phyloP scores from a whole-genome alignment of 83 land plant species.

The Picea abies region DNA sequence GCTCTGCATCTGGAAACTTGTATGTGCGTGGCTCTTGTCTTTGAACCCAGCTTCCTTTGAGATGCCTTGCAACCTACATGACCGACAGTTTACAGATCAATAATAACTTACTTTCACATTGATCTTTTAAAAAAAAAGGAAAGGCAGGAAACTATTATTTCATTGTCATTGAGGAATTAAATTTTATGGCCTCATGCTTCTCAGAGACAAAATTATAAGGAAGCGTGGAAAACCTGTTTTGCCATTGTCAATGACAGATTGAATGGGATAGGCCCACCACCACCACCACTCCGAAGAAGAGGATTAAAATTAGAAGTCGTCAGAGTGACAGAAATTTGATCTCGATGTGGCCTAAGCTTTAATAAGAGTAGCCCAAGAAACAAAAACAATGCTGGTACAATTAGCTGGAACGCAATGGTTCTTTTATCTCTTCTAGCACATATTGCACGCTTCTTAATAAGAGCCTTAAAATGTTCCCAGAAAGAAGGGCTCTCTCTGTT shows the following conservation, averaged over 20 bases:
- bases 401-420: constrained; percentile 76
- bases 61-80: constrained; percentile 53
- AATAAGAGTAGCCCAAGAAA: constrained; percentile 66
- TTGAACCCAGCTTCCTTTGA: constrained; percentile 83
- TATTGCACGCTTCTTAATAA: constrained; percentile 63
- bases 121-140: too few species aligned
- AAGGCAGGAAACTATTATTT: too few species aligned
- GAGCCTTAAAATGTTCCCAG: constrained; percentile 65
- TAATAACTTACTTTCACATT: too few species aligned
- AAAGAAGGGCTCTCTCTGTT: constrained; percentile 43
- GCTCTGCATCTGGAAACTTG: constrained; percentile 63
- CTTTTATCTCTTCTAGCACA: constrained; percentile 67
- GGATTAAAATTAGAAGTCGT: constrained; percentile 85
- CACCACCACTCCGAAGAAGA: constrained; percentile 67
- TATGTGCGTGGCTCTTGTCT: constrained; percentile 44
- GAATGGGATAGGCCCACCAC: constrained; percentile 86
- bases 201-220: not conserved
- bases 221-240: constrained; percentile 41
- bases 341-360: constrained; percentile 75
- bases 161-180: not conserved
- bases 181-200: not conserved
- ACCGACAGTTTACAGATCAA: too few species aligned
- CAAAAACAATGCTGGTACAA: constrained; percentile 71
- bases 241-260: constrained; percentile 61
- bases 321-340: constrained; percentile 55